Base-by-base conservation (phyloP, 768 basidiomycete species). In the Gloeopeniophorella convolvens region DNA sequence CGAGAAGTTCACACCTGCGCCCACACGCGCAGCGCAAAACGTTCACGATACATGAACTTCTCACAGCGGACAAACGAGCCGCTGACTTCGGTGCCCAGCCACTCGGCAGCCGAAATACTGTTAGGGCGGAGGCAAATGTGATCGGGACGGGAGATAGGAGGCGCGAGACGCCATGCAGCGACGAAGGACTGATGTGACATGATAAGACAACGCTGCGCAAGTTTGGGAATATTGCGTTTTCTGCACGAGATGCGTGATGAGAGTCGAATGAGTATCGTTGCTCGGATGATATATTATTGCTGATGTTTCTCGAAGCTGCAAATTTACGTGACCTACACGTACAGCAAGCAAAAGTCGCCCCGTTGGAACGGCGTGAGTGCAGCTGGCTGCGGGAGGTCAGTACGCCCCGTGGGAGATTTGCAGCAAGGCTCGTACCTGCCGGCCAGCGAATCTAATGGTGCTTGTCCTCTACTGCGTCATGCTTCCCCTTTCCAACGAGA, bases 401-500 rank as follows among this genome's bases (percentile, higher is more conserved):
- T 20, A 18, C 11, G 11, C 3, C 10, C 18, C 20, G 5, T 21
- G 12, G 32, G 7, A 3, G n/a, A n/a, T n/a, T n/a, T n/a, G n/a
- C 2, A 24, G 13, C 8, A 12, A n/a, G 40, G 8, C 3, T 23
- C 30, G 23, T 21, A 34, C 3, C 33, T 41, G 28, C 21, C 20
- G 41, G 18, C 32, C 32, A n/a, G 16, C 13, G 20, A 21, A 31
- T 24, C 30, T 34, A 56, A 31, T 56, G 50, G 31, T 58, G 51
- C 32, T 59, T 49, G 27, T 49, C 49, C 26, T 49, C 50, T 11
- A 53, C 35, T 9, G 33, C 42, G 16, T 50, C 31, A 31, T 57
- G 37, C 34, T 40, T 53, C 18, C 43, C 41, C 70, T 70, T 46
- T 48, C 56, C 55, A 72, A 77, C 41, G 6, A 56, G 5, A 63